Base-by-base conservation (phyloP, 768 basidiomycete species). In the Mycena alexandri region DNA sequence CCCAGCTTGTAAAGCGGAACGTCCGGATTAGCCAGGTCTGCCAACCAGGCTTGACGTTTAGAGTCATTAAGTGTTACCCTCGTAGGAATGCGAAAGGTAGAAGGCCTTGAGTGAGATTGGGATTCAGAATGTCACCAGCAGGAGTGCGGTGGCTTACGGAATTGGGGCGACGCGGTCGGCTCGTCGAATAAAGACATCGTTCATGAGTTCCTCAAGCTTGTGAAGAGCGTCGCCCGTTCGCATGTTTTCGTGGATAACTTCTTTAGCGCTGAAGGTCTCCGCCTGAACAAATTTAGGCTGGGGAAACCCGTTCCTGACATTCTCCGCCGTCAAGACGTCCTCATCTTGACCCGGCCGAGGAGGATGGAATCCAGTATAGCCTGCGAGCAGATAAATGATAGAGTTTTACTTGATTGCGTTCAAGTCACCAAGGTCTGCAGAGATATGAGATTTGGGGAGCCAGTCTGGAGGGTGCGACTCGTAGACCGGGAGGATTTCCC, bases 1-100 rank as follows among this genome's bases (percentile, higher is more conserved):
- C 92, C 92, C 12, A 95, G 81, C 74, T 93, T 94, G 74, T 91
- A 82, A 17, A 95, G 82, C 6, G 94, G 94, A 16, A 95, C 91
- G 36, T 89, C 84, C 1, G 93, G 89, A 69, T 95, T 88, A 14
- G 94, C 93, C 13, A 95, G 85, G 73, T 94, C 93, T 10, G 87
- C 85, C 73, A 94, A 93, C 94, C 94, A 95, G 9, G 90, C 83
- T 63, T 90, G 86, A n/a, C 91, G 85, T 75, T 92, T 93, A 8
- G 89, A 80, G 71, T 94, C 93, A 57, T 91, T 94, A 14, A 92
- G 79, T 1, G 94, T 95, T 7, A 93, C 92, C 71, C 94, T 82
- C n/a, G 90, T 87, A 0, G 94, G 94, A 71, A 95, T 87, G 57
- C 90, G 91, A 77, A 93, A 95, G 1, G 89, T 85, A 24, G 89